Evolutionary conservation across 208 protist genomes (phyloP).

Genomic region (Crithidia fasciculata): DNA sequence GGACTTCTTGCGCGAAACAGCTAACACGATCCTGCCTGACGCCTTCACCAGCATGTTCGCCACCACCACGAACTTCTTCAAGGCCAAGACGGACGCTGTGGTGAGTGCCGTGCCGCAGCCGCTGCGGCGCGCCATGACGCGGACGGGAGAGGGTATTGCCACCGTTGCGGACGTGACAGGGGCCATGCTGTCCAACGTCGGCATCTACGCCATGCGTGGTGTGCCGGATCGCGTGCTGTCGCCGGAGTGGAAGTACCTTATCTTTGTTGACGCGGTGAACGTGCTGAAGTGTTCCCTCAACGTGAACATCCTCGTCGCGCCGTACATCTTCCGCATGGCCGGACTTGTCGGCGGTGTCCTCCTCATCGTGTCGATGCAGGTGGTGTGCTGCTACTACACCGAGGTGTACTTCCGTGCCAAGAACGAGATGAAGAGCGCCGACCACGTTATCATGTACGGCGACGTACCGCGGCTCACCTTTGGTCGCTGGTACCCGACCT

Average conservation of each 20-base stretch:
- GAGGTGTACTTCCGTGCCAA: constrained; percentile 47
- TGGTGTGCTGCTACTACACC: constrained; percentile 39
- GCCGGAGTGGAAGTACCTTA: constrained; percentile 41
- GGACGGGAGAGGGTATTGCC: constrained; percentile 28
- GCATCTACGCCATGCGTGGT: constrained; percentile 29
- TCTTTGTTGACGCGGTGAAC: constrained; percentile 44
- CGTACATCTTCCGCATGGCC: constrained; percentile 45
- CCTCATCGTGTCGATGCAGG: constrained; percentile 25
- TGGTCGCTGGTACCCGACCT: constrained; percentile 33
- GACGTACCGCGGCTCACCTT: constrained; percentile 51
- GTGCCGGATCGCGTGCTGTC: constrained; percentile 45
- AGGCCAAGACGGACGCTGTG: constrained; percentile 31
- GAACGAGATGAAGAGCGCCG: constrained; percentile 39
- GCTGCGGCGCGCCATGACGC: constrained; percentile 18
- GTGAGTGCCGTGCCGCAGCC: constrained; percentile 34
- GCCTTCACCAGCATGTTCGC: constrained; percentile 41
- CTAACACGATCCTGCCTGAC: constrained; percentile 37
- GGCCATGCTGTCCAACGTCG: constrained; percentile 33
- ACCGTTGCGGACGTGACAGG: constrained; percentile 40
- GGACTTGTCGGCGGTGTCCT: constrained; percentile 41
- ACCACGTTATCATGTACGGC: constrained; percentile 50
- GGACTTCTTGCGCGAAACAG: constrained; percentile 42
- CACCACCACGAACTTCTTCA: constrained; percentile 33
- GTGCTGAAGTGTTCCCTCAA: constrained; percentile 41
- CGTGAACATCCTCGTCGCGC: constrained; percentile 47